A percentile compares a stretch with the other conserved stretches of the same genome.
Evolutionary conservation across 495 filamentous ascomycete genomes (phyloP).

Genomic region (Hyaloscypha hepaticicola): DNA sequence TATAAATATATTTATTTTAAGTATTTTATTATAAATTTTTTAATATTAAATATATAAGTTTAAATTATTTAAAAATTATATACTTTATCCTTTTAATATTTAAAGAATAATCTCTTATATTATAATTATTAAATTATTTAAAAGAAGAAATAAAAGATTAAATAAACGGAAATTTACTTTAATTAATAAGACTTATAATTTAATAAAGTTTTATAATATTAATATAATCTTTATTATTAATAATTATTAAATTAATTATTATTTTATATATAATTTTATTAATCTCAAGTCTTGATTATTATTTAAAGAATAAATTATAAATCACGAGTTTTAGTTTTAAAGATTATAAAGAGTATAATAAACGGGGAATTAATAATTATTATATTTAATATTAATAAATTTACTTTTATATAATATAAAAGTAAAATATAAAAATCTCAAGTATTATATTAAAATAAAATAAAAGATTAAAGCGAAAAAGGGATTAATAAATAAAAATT

Average conservation of each 20-base stretch:
- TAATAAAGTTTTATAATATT: slow-evolving; percentile 15
- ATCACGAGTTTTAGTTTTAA: neutral
- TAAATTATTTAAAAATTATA: neutral
- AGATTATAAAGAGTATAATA: neutral
- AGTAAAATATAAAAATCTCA: neutral
- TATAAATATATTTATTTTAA: neutral
- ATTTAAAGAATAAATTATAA: neutral
- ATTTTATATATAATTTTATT: slow-evolving; percentile 12
- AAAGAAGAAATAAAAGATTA: too few relatives aligned
- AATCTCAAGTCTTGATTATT: slow-evolving; percentile 13
- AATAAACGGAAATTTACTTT: too few relatives aligned
- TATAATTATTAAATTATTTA: too few relatives aligned
- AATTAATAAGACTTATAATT: neutral
- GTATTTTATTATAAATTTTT: neutral
- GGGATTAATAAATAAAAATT: neutral
- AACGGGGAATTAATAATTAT: slow-evolving; percentile 5
- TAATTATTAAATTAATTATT: neutral
- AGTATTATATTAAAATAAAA: neutral
- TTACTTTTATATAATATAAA: slow-evolving; percentile 15
- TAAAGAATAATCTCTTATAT: too few relatives aligned
- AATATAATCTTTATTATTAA: slow-evolving; percentile 10
- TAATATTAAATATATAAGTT: neutral
- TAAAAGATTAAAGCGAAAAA: neutral
- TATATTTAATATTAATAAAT: slow-evolving; percentile 9
- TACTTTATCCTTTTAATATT: neutral